Evolutionary conservation across 176 grass and related monocot genomes (phyloP), one percentile per base, ranked within the genome.

Genomic region (Cenchrus americanus): DNA sequence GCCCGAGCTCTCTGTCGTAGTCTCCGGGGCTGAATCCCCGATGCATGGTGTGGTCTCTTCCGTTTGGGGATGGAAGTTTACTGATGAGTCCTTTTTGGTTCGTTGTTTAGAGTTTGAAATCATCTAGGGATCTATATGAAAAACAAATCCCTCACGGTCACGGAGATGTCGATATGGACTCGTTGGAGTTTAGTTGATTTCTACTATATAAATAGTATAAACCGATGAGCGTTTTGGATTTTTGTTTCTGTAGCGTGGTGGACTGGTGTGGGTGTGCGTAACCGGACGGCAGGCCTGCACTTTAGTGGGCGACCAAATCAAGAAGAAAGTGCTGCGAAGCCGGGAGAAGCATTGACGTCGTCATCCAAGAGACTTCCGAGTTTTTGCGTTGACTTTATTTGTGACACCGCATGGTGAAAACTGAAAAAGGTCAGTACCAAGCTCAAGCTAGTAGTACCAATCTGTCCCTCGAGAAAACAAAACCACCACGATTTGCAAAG

Each of bases 291-390:
- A 48, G 71, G 43, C 54, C 52, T 21, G 54, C 34, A 9, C 37
- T 86, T 86, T 82, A 86, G 83, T 89, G 78, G 83, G 78, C 78
- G 88, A 30, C 83, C 83, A 86, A 58, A 89, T 86, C 55, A 37
- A 37, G 3, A 71, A 82, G 8, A 6, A 61, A 48, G 46, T 0
- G 67, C 24, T 6, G 51, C 42, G 18, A 3, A 27, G 49, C 43
- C 21, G 49, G 32, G 13, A 34, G 23, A 69, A 22, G 12, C 30
- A 5, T 10, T 7, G 78, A 41, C 48, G 44, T 43, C 34, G 57
- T 78, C 66, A 27, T 82, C 66, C 44, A 17, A 51, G 32, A 63
- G n/a, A 73, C 70, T 73, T 51, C 11, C 12, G 66, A 80, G 14
- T 41, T 40, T 55, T 55, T 82, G 78, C 41, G 73, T 40, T 18